phyloP scores from a whole-genome alignment of 495 filamentous ascomycete species.

The Beverwykella pulmonaria region DNA sequence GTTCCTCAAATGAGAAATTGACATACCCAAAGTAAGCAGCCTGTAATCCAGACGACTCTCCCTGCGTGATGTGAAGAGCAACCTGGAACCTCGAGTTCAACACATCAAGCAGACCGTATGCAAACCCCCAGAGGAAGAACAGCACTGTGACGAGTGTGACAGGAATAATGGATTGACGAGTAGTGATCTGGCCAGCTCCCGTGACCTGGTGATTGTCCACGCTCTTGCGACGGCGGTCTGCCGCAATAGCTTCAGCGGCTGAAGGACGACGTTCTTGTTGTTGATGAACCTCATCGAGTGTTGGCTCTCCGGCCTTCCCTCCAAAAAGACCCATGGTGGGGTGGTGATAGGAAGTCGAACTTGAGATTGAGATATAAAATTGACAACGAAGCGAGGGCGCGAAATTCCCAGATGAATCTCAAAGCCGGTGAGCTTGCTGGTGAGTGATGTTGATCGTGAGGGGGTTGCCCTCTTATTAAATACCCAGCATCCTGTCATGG shows the following conservation, averaged over 20 bases:
- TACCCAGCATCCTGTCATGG: neutral
- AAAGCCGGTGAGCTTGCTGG: neutral
- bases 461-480: neutral
- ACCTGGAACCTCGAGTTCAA: slow-evolving; percentile 60
- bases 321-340: slow-evolving; percentile 21
- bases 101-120: slow-evolving; percentile 58
- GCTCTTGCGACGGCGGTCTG: slow-evolving; percentile 38
- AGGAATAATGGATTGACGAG: slow-evolving; percentile 42
- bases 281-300: slow-evolving; percentile 39
- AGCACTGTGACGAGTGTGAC: slow-evolving; percentile 43
- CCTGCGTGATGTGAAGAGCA: slow-evolving; percentile 51
- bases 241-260: slow-evolving; percentile 37
- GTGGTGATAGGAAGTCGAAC: neutral
- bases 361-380: neutral
- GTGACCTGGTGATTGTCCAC: slow-evolving; percentile 40
- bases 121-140: slow-evolving; percentile 55
- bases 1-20: neutral
- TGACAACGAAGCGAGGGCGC: neutral
- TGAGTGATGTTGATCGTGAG: neutral
- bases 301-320: slow-evolving; percentile 40
- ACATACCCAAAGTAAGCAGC: slow-evolving; percentile 53
- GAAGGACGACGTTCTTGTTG: slow-evolving; percentile 44
- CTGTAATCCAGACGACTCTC: slow-evolving; percentile 51
- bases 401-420: neutral
- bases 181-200: slow-evolving; percentile 42